Evolutionary conservation across 169 alveolate species (phyloP).

Genomic region (Cryptosporidium ubiquitum): DNA sequence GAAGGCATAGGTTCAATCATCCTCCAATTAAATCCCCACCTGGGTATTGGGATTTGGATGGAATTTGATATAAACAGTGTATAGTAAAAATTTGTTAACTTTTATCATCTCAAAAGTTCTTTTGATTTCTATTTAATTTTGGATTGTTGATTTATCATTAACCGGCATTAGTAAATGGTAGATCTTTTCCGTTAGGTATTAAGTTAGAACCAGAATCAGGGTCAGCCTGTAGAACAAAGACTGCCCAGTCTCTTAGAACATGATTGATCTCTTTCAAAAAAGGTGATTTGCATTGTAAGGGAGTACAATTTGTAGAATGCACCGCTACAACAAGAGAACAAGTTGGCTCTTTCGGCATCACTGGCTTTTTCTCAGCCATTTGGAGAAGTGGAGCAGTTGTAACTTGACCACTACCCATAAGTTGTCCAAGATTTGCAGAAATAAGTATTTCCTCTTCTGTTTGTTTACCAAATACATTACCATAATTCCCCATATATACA

Average conservation of each 20-base stretch:
- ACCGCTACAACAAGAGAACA: constrained; percentile 61
- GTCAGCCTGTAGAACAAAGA: constrained; percentile 39
- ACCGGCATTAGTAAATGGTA: constrained; percentile 63
- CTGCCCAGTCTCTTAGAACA: constrained; percentile 68
- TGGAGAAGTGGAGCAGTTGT: constrained; percentile 26
- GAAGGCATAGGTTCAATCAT: constrained; percentile 49
- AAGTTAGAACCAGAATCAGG: constrained; percentile 72
- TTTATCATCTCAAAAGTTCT: background rate
- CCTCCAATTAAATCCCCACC: constrained; percentile 70
- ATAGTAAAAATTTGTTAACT: background rate
- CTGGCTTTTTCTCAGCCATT: background rate
- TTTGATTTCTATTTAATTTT: background rate
- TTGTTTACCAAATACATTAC: constrained; percentile 49
- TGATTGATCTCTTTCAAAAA: constrained; percentile 44
- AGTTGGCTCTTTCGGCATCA: constrained; percentile 1
- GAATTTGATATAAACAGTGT: background rate
- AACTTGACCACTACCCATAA: constrained; percentile 29
- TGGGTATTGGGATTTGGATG: constrained; percentile 69
- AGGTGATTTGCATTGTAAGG: constrained; percentile 44
- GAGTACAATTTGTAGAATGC: constrained; percentile 54
- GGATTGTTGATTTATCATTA: background rate
- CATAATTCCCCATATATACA: constrained; percentile 22
- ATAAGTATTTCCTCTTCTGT: constrained; percentile 47
- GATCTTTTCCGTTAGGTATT: constrained; percentile 70
- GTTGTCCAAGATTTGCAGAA: constrained; percentile 34